phyloP scores from a whole-genome alignment of 2,329 filamentous ascomycete genomes.

The Penicillium thymicola region DNA sequence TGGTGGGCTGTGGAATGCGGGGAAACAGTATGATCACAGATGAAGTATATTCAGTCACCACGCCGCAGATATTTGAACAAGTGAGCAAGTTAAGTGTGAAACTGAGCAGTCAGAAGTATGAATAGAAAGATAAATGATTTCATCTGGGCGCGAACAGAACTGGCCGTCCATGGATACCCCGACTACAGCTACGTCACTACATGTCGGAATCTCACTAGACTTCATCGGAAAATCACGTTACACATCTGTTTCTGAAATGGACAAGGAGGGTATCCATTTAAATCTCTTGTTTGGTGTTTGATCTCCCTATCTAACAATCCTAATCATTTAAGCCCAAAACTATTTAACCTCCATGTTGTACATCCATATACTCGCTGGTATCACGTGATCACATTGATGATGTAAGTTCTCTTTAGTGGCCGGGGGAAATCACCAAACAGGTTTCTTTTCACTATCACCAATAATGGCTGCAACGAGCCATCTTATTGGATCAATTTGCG shows the following conservation, averaged over 20 bases:
- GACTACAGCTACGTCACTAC: conserved; percentile 5
- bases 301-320: not conserved
- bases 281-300: not conserved
- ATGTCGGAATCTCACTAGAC: not conserved
- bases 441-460: not conserved
- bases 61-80: not conserved
- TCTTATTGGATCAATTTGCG: not conserved
- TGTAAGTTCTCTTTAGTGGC: conserved; percentile 2
- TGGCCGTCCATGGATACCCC: not conserved
- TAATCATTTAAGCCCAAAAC: not conserved
- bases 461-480: conserved; percentile 1
- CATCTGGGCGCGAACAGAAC: not conserved
- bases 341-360: not conserved
- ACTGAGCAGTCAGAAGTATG: not conserved
- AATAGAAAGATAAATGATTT: not conserved
- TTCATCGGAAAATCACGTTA: not conserved
- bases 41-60: conserved; percentile 1
- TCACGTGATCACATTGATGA: conserved; percentile 4
- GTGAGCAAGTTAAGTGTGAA: not conserved
- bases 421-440: not conserved
- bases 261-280: fast-evolving
- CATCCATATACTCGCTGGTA: not conserved
- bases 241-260: not conserved
- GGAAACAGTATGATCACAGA: not conserved
- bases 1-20: conserved; percentile 15